Evolutionary conservation across 164 flowering plant genomes (phyloP), one percentile per base, ranked within the genome.

Genomic region (Buxus sempervirens): DNA sequence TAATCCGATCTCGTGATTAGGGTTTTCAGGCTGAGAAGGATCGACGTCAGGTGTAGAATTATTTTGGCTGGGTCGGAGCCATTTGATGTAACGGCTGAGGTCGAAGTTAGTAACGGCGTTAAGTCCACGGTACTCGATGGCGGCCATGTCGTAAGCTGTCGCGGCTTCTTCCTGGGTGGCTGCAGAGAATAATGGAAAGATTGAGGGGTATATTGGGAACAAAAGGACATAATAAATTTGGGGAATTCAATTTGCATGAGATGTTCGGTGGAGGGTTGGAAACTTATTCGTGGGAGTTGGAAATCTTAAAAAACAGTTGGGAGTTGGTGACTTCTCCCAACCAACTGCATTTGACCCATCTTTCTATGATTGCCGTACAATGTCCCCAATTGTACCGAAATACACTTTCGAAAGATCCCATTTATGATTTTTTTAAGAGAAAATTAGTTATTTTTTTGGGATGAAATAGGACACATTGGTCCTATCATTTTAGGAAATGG

Each of bases 101-200:
- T 77, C 78, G 58, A 74, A 76, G 65, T 73, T 78, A 14, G 77
- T 75, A 14, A 80, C 76, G 19, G 77, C 76, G 57, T 62, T 71
- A 5, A 64, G 61, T 22, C 79, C 79, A n/a, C 76, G 45, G 51
- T 76, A 61, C 58, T 83, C 82, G 22, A 85, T 80, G 0, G 89
- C 87, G 54, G 86, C 89, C 80, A 79, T 80, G 73, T 85, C 89
- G 60, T 85, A 85, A 21, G 89, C 89, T 0, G 76, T 65, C 4
- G 87, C 89, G 0, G 89, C 89, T 74, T 85, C 89, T 65, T 85
- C 87, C 54, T 84, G 83, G 56, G 85, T 90, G 26, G 94, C 97
- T 89, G 86, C 59, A 68, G 58, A 14, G 20, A 64, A 63, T 22
- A 54, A 54, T 25, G 36, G 20, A 24, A 68, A 64, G n/a, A 60